Conservation (phyloP, 139 green algal species). For the Pseudopediastrum boryanum region DNA sequence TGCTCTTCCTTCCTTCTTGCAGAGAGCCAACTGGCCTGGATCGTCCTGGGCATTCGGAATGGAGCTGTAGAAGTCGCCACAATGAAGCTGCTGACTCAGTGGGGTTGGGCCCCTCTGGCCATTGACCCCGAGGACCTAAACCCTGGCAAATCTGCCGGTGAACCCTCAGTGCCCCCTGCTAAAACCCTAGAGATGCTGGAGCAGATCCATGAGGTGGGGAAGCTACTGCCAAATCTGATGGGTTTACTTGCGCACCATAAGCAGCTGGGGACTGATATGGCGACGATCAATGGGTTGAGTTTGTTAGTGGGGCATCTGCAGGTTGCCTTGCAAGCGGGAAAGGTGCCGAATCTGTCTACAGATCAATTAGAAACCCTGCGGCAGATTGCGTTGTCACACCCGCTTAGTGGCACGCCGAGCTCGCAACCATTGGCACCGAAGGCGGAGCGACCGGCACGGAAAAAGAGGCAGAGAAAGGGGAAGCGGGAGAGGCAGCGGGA, state of each 20-base stretch:
- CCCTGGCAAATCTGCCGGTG: neutral
- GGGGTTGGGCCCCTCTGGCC: conserved; percentile 7
- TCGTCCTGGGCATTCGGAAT: neutral
- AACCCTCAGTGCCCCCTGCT: neutral
- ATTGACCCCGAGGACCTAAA: neutral
- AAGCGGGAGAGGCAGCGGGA: neutral
- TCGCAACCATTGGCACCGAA: neutral
- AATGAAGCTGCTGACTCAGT: neutral
- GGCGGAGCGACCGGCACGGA: neutral
- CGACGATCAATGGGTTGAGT: neutral
- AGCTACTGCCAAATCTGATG: conserved; percentile 10
- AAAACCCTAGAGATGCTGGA: neutral
- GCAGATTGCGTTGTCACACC: conserved; percentile 21
- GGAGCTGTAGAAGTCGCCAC: neutral
- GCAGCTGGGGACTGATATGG: neutral
- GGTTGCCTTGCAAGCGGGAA: neutral
- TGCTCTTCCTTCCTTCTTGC: neutral
- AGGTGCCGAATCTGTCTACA: neutral
- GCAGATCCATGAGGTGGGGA: conserved; percentile 13
- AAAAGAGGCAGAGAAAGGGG: neutral
- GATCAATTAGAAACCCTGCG: conserved; percentile 19
- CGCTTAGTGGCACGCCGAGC: neutral
- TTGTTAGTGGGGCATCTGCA: conserved; percentile 12
- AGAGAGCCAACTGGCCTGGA: conserved; percentile 22
- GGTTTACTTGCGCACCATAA: conserved; percentile 1